These are phyloP conservation scores for Asparagopsis taxiformis DNA, from an alignment of 31 red algal species.

Conservation along the genomic window DNA sequence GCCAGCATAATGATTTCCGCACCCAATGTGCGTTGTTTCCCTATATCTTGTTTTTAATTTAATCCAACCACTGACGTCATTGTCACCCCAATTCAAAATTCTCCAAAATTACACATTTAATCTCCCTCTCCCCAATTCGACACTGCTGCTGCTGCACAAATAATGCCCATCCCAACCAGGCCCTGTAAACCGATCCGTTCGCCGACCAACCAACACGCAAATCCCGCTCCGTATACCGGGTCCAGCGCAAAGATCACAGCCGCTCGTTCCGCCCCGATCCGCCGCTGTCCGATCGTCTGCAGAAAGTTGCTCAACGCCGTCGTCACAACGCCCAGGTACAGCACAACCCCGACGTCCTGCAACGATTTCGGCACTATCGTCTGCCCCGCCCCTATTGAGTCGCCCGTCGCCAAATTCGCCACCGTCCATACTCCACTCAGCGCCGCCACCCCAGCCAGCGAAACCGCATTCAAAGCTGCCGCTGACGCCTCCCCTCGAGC, in stretches of 20 bases:
- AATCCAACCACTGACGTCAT: too few species aligned
- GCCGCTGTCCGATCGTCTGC: conserved; percentile 81
- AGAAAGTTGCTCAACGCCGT: conserved; percentile 87
- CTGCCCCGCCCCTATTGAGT: background rate
- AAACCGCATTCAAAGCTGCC: conserved; percentile 56
- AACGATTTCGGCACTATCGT: background rate
- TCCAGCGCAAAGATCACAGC: conserved; percentile 96
- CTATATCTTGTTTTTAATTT: too few species aligned
- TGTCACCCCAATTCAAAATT: too few species aligned
- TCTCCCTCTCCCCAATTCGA: conserved; percentile 3
- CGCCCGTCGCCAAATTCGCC: conserved; percentile 1
- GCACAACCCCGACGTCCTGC: conserved; percentile 25
- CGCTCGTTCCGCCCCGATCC: conserved; percentile 76
- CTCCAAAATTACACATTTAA: too few species aligned
- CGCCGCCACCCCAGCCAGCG: conserved; percentile 55
- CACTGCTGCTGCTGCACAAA: conserved; percentile 49
- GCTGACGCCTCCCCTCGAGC: conserved; percentile 14
- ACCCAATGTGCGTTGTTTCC: too few species aligned
- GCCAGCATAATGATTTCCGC: too few species aligned
- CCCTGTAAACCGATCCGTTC: conserved; percentile 41
- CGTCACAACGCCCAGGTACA: conserved; percentile 88
- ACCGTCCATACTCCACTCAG: conserved; percentile 53
- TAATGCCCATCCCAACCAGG: conserved; percentile 37
- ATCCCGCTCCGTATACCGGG: conserved; percentile 89
- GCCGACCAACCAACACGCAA: conserved; percentile 54